Conservation (phyloP, 2,329 filamentous ascomycete species). For the Meredithiella fracta region DNA sequence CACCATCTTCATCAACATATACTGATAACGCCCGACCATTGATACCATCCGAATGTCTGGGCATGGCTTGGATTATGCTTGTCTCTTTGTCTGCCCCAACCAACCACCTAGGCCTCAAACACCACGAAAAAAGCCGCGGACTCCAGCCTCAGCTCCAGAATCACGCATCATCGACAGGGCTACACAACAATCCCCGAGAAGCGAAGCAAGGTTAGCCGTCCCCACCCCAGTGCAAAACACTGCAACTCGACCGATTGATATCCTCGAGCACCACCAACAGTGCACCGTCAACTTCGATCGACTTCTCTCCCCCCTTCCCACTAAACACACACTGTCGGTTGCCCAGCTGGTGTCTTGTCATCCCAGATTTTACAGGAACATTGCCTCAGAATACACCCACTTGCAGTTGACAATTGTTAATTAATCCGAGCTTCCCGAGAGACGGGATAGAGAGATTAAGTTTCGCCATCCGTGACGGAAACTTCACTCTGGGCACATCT, state of each 20-base stretch:
- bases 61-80: too few species aligned
- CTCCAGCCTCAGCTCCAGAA: not conserved
- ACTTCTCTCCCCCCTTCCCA: not conserved
- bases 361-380: not conserved
- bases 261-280: not conserved
- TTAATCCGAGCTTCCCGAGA: slow-evolving; percentile 1
- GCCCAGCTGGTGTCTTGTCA: not conserved
- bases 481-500: too few species aligned
- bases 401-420: not conserved
- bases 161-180: not conserved
- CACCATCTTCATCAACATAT: too few species aligned
- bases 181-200: not conserved
- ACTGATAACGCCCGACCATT: too few species aligned
- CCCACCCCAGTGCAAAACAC: too few species aligned
- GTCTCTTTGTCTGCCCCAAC: too few species aligned
- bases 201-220: not conserved
- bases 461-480: too few species aligned
- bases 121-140: not conserved
- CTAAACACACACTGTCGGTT: not conserved
- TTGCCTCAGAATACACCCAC: not conserved
- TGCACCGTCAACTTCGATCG: not conserved
- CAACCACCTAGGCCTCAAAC: too few species aligned
- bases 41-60: too few species aligned
- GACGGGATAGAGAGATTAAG: not conserved
- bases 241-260: too few species aligned